These are phyloP conservation scores for Cryptococcus sp. DNA, from an alignment of 1,284 basidiomycete genomes.

Conservation along the genomic window DNA sequence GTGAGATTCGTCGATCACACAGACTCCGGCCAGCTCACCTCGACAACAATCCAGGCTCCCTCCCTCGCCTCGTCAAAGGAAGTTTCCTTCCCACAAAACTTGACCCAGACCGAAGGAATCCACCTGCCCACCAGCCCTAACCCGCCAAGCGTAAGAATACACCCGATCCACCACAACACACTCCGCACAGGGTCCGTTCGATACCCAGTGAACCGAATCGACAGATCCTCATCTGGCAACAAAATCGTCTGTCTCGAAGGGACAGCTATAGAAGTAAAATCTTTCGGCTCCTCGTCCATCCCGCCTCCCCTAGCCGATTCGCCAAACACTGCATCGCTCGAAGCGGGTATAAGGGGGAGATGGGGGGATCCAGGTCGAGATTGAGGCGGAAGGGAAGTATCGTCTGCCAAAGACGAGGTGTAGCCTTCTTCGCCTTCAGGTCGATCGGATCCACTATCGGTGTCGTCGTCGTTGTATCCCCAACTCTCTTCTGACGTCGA, in stretches of 20 bases:
- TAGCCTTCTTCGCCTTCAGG: conserved; percentile 37
- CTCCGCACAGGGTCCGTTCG: conserved; percentile 62
- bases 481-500: conserved; percentile 34
- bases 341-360: conserved; percentile 38
- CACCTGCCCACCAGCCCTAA: conserved; percentile 83
- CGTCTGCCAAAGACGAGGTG: conserved; percentile 45
- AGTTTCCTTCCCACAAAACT: conserved; percentile 75
- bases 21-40: conserved; percentile 55
- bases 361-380: conserved; percentile 41
- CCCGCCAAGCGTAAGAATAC: conserved; percentile 66
- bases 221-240: conserved; percentile 84
- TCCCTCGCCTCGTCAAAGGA: conserved; percentile 68
- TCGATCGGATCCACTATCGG: conserved; percentile 30
- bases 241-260: conserved; percentile 69
- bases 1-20: conserved; percentile 6
- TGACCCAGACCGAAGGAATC: conserved; percentile 86
- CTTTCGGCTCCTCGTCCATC: conserved; percentile 28
- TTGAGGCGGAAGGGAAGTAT: conserved; percentile 46
- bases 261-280: conserved; percentile 32
- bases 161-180: conserved; percentile 66
- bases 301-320: conserved; percentile 20
- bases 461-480: conserved; percentile 41
- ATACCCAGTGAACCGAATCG: conserved; percentile 86
- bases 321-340: conserved; percentile 44
- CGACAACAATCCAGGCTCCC: conserved; percentile 75